Conservation (phyloP, 306 rosid species). For the Cotoneaster glaucophyllus region DNA sequence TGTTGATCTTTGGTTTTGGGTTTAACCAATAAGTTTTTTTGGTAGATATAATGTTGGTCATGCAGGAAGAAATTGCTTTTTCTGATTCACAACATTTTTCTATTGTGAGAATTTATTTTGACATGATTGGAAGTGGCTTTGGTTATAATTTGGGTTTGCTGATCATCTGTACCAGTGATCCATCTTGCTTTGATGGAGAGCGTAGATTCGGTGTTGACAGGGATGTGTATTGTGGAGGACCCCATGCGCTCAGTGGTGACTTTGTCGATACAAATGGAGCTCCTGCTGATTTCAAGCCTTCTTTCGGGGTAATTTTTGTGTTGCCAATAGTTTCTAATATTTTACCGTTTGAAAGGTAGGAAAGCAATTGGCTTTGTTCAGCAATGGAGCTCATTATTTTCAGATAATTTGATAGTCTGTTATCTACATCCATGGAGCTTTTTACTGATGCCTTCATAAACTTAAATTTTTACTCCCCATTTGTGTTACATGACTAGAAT, state of each 20-base stretch:
- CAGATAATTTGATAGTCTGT: too few species aligned
- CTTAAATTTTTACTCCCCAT: not conserved
- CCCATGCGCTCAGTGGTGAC: too few species aligned
- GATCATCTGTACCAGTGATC: constrained; percentile 24
- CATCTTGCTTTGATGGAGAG: constrained; percentile 43
- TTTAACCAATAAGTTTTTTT: too few species aligned
- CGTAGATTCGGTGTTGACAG: constrained; percentile 40
- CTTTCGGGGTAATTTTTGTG: constrained; percentile 30
- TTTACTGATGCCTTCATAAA: not conserved
- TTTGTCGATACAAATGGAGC: too few species aligned
- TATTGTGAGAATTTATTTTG: too few species aligned
- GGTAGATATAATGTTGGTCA: not conserved
- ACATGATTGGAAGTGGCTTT: too few species aligned
- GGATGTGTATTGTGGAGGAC: constrained; percentile 49
- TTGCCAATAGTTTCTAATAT: not conserved
- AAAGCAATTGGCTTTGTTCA: not conserved
- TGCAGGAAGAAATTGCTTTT: not conserved
- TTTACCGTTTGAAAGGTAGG: not conserved
- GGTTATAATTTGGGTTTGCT: not conserved
- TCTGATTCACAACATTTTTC: not conserved
- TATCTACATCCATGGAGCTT: not conserved
- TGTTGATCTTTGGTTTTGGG: too few species aligned
- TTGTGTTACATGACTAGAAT: not conserved
- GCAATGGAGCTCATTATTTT: too few species aligned
- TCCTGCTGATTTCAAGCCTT: constrained; percentile 45